These are phyloP conservation scores for Fusarium nodosum DNA, from an alignment of 2,329 filamentous ascomycete species.

Conservation along the genomic window DNA sequence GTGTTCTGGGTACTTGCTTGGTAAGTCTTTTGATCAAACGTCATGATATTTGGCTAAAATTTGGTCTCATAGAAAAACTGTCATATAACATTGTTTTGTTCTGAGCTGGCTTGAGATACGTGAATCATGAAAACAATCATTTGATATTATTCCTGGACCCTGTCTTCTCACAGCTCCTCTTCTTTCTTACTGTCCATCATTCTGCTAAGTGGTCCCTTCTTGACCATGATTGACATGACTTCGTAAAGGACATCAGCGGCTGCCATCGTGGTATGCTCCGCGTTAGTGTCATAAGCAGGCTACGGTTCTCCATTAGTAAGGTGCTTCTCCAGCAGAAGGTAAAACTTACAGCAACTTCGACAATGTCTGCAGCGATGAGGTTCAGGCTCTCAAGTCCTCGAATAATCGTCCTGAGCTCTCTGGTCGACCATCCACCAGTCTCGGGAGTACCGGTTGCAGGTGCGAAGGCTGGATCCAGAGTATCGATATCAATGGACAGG, in stretches of 20 bases:
- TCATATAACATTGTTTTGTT: constrained; percentile 51
- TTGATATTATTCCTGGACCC: fast-evolving
- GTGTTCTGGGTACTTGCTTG: constrained; percentile 43
- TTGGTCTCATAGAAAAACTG: constrained; percentile 30
- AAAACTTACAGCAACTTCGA: constrained; percentile 68
- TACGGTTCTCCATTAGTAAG: constrained; percentile 27
- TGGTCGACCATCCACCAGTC: constrained; percentile 81
- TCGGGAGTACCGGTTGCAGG: constrained; percentile 82
- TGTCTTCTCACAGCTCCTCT: constrained; percentile 9
- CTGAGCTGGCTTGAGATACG: not conserved
- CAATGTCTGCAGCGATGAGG: constrained; percentile 77
- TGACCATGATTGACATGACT: constrained; percentile 86
- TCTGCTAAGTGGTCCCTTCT: constrained; percentile 76
- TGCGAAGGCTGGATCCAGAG: constrained; percentile 83
- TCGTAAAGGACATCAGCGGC: constrained; percentile 80
- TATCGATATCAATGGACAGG: constrained; percentile 86
- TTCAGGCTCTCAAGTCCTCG: constrained; percentile 78
- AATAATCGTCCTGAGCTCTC: constrained; percentile 79
- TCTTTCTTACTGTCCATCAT: constrained; percentile 51
- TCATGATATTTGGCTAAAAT: not conserved
- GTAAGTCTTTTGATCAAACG: constrained; percentile 24
- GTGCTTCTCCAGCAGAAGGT: fast-evolving
- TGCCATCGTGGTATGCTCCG: constrained; percentile 80
- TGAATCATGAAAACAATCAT: fast-evolving
- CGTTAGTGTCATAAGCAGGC: constrained; percentile 79